phyloP scores from a whole-genome alignment of 1,139 yeast species.

The Yamadazyma friedrichii region DNA sequence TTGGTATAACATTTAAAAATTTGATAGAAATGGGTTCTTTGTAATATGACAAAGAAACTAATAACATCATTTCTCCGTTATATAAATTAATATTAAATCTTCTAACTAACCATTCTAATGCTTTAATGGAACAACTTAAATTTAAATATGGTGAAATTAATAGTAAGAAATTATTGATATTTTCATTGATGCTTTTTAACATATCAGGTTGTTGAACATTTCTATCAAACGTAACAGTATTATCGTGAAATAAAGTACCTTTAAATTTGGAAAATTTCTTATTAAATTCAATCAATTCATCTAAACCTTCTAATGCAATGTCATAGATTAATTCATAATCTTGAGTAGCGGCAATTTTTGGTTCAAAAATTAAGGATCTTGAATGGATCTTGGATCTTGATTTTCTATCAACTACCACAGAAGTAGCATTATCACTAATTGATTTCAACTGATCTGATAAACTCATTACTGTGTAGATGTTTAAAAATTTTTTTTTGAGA shows the following conservation, averaged over 20 bases:
- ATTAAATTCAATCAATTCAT: conserved; percentile 69
- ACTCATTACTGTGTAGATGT: conserved; percentile 32
- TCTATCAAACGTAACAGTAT: conserved; percentile 78
- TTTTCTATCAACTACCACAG: conserved; percentile 84
- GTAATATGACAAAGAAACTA: conserved; percentile 78
- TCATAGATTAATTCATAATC: conserved; percentile 82
- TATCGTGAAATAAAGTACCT: conserved; percentile 73
- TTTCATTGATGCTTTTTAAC: conserved; percentile 66
- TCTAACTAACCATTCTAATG: conserved; percentile 93
- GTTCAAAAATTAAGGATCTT: conserved; percentile 81
- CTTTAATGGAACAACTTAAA: conserved; percentile 72
- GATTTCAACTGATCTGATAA: conserved; percentile 81
- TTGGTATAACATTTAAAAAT: conserved; percentile 66
- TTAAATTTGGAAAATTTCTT: conserved; percentile 70
- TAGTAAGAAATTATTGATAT: conserved; percentile 70
- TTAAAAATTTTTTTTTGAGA: conserved; percentile 2
- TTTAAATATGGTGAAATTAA: conserved; percentile 76
- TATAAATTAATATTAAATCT: conserved; percentile 84
- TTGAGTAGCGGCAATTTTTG: conserved; percentile 87
- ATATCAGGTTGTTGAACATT: conserved; percentile 76
- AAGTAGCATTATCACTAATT: conserved; percentile 63
- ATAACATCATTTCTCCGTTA: conserved; percentile 68
- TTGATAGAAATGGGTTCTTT: conserved; percentile 70
- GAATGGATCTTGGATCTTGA: conserved; percentile 84
- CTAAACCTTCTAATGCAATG: conserved; percentile 72